These are phyloP conservation scores for Suillus luteus DNA, from an alignment of 768 basidiomycete species.

Conservation along the genomic window DNA sequence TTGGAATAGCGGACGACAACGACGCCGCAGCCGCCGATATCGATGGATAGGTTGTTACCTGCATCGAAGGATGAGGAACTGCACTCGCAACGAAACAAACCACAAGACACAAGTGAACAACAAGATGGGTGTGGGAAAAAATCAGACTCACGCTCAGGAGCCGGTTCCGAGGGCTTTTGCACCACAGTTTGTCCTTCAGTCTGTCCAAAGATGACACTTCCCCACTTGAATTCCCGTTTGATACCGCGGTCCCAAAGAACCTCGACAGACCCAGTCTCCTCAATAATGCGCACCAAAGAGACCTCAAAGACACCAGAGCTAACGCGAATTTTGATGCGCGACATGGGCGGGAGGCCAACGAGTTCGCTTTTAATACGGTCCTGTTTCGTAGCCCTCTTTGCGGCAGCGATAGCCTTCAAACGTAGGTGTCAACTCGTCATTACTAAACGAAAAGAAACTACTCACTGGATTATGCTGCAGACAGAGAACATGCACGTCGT, in stretches of 20 bases:
- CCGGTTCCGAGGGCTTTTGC: conserved; percentile 66
- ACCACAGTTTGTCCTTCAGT: conserved; percentile 65
- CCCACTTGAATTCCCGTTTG: conserved; percentile 83
- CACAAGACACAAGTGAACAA: conserved; percentile 16
- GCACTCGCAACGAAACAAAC: conserved; percentile 16
- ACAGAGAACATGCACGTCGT: conserved; percentile 77
- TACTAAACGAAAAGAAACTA: conserved; percentile 15
- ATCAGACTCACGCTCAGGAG: conserved; percentile 44
- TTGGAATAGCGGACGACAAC: conserved; percentile 25
- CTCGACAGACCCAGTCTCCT: conserved; percentile 70
- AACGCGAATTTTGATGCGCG: conserved; percentile 82
- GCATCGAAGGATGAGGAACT: conserved; percentile 23
- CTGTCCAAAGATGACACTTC: conserved; percentile 75
- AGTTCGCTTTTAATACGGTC: conserved; percentile 74
- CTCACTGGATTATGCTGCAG: conserved; percentile 89
- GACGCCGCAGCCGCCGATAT: conserved; percentile 16
- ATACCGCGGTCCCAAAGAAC: conserved; percentile 79
- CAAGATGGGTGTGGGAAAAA: conserved; percentile 13
- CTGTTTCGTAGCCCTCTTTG: conserved; percentile 73
- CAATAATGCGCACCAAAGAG: conserved; percentile 68
- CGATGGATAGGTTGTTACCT: conserved; percentile 27
- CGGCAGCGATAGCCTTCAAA: conserved; percentile 67
- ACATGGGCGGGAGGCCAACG: conserved; percentile 65
- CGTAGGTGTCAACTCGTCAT: conserved; percentile 8
- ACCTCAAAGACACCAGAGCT: conserved; percentile 88